Evolutionary conservation across 176 grass and related monocot genomes (phyloP).

Genomic region (Oryza meridionalis): DNA sequence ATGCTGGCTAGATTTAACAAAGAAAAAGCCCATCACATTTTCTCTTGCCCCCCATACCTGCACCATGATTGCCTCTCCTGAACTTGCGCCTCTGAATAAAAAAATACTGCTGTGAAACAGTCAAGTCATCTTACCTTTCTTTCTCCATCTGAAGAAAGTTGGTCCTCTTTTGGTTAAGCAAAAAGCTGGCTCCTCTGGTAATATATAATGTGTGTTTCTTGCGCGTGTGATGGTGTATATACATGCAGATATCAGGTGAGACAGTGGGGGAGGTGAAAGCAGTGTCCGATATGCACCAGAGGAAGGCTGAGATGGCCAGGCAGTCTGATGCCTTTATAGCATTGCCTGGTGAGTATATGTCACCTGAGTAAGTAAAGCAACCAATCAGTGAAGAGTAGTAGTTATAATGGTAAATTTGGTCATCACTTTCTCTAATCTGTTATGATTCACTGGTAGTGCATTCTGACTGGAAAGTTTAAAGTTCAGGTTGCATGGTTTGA

Average conservation of each 20-base stretch:
- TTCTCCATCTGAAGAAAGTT: constrained; percentile 42
- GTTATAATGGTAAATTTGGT: constrained; percentile 2
- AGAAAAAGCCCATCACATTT: constrained; percentile 36
- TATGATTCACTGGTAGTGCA: constrained; percentile 8
- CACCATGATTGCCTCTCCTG: constrained; percentile 41
- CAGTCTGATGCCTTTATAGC: constrained; percentile 27
- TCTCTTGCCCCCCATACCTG: constrained; percentile 18
- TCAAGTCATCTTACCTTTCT: constrained; percentile 23
- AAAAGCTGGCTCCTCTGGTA: constrained; percentile 30
- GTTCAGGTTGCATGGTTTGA: constrained; percentile 11
- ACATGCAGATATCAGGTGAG: constrained; percentile 31
- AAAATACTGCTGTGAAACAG: neutral
- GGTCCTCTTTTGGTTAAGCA: constrained; percentile 44
- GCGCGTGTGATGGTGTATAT: constrained; percentile 9
- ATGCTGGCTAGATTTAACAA: constrained; percentile 31
- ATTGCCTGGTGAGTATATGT: constrained; percentile 35
- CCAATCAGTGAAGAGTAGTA: neutral
- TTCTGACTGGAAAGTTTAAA: constrained; percentile 24
- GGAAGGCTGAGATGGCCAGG: constrained; percentile 32
- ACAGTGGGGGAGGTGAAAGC: constrained; percentile 29
- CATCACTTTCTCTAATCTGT: neutral
- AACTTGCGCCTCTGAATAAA: constrained; percentile 38
- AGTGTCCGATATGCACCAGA: constrained; percentile 24
- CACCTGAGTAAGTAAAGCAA: constrained; percentile 17
- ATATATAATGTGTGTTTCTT: constrained; percentile 18